phyloP scores from a whole-genome alignment of 306 rosid species.

The Sechiopsis laciniata region DNA sequence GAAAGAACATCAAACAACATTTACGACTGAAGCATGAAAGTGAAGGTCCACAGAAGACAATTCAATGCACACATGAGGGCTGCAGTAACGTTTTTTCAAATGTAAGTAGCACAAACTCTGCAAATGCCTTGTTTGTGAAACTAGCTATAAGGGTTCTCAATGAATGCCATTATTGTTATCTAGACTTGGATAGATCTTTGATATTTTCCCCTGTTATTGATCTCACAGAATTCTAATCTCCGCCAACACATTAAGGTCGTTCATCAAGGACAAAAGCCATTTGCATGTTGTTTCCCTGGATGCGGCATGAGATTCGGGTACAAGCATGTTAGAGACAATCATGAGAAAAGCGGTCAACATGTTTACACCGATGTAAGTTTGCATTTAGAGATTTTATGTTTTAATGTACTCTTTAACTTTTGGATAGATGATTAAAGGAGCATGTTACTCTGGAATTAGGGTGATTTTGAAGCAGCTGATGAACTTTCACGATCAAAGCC shows the following conservation, averaged over 20 bases:
- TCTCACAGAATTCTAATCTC: conserved; percentile 67
- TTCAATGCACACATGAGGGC: conserved; percentile 47
- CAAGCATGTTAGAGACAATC: conserved; percentile 87
- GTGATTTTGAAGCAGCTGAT: conserved; percentile 73
- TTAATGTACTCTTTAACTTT: too few relatives aligned
- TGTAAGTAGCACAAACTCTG: conserved; percentile 33
- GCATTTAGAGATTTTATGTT: not conserved
- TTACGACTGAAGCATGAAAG: conserved; percentile 42
- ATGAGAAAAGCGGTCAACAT: conserved; percentile 54
- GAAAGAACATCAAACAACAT: conserved; percentile 71
- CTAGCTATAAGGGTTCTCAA: too few relatives aligned
- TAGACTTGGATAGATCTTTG: not conserved
- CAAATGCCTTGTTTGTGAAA: not conserved
- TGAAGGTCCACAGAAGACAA: conserved; percentile 20
- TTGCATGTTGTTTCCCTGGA: conserved; percentile 56
- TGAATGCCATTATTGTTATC: not conserved
- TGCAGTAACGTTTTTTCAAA: conserved; percentile 53
- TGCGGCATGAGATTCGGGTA: conserved; percentile 63
- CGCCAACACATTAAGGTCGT: conserved; percentile 60
- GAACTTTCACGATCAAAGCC: conserved; percentile 63
- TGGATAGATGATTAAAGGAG: too few relatives aligned
- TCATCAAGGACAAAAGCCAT: conserved; percentile 55
- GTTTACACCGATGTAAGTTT: conserved; percentile 53
- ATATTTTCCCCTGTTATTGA: not conserved
- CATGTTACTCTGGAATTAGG: conserved; percentile 34